A percentile compares a stretch with the other conserved stretches of the same genome.
Evolutionary conservation across 2,329 filamentous ascomycete species (phyloP).

Genomic region (Phaeosphaeriaceae sp.): DNA sequence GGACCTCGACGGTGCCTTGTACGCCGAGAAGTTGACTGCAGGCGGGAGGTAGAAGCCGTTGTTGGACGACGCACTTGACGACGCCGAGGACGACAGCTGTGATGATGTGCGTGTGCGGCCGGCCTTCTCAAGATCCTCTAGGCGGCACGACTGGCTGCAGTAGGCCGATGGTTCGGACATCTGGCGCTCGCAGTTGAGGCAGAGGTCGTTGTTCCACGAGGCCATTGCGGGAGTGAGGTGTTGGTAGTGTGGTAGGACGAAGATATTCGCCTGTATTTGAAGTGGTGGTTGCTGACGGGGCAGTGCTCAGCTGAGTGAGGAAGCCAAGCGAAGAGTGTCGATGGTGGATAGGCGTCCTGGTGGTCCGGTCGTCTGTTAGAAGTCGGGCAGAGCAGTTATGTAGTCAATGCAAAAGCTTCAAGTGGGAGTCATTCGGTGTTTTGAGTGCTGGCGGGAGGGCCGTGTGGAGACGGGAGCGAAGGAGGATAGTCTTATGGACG

Average conservation of each 20-base stretch:
- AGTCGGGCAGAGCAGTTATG: slow-evolving; percentile 6
- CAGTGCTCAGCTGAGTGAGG: slow-evolving; percentile 6
- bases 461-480: slow-evolving; percentile 39
- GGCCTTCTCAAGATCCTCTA: slow-evolving; percentile 84
- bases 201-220: slow-evolving; percentile 77
- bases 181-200: slow-evolving; percentile 91
- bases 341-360: neutral
- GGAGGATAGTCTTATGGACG: slow-evolving; percentile 34
- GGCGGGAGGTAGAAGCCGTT: slow-evolving; percentile 73
- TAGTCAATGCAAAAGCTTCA: slow-evolving; percentile 8
- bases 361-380: slow-evolving; percentile 4
- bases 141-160: slow-evolving; percentile 89
- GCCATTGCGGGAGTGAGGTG: slow-evolving; percentile 37
- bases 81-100: slow-evolving; percentile 62
- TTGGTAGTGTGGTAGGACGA: slow-evolving; percentile 2
- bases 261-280: slow-evolving; percentile 5
- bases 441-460: slow-evolving; percentile 27
- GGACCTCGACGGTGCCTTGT: slow-evolving; percentile 64
- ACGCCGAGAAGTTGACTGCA: slow-evolving; percentile 76
- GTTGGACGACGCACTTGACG: slow-evolving; percentile 59
- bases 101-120: slow-evolving; percentile 47
- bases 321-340: slow-evolving; percentile 1
- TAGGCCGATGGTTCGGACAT: slow-evolving; percentile 78
- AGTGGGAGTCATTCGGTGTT: slow-evolving; percentile 29
- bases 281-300: slow-evolving; percentile 6